Conservation (phyloP, 345 rosid genomes). For the Citrus unshiu region DNA sequence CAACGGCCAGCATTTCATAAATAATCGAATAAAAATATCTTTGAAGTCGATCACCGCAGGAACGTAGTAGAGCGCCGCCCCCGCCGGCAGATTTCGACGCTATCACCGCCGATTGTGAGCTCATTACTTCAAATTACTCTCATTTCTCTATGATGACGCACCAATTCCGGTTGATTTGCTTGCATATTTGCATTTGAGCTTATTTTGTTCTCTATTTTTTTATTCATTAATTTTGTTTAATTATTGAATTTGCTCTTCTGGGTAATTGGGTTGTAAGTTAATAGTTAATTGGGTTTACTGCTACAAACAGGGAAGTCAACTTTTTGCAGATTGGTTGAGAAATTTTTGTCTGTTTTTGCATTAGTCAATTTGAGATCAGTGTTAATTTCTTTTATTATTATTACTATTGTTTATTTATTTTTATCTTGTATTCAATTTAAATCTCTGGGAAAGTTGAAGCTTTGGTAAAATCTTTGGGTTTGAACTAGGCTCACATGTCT, state of each 20-base stretch:
- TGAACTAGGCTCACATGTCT: no score
- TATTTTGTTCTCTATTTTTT: neutral
- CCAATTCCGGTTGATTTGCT: neutral
- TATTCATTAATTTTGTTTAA: no score
- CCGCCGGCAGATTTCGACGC: neutral
- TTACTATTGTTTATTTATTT: no score
- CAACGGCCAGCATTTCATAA: no score
- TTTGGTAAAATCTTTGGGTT: no score
- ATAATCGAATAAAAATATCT: no score
- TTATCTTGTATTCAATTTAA: neutral
- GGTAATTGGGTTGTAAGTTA: neutral
- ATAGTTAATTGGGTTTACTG: neutral
- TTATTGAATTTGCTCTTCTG: neutral
- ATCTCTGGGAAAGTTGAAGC: neutral
- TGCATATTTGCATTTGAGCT: no score
- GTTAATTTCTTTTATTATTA: neutral
- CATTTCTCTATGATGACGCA: neutral
- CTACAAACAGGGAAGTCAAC: neutral
- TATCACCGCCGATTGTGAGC: neutral
- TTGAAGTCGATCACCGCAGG: neutral
- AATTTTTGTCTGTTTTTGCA: neutral
- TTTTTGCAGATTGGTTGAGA: neutral
- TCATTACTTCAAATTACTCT: neutral
- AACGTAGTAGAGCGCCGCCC: neutral
- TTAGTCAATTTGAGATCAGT: neutral